Evolutionary conservation across 2,329 filamentous ascomycete species (phyloP).

Genomic region (Phialophora expanda): DNA sequence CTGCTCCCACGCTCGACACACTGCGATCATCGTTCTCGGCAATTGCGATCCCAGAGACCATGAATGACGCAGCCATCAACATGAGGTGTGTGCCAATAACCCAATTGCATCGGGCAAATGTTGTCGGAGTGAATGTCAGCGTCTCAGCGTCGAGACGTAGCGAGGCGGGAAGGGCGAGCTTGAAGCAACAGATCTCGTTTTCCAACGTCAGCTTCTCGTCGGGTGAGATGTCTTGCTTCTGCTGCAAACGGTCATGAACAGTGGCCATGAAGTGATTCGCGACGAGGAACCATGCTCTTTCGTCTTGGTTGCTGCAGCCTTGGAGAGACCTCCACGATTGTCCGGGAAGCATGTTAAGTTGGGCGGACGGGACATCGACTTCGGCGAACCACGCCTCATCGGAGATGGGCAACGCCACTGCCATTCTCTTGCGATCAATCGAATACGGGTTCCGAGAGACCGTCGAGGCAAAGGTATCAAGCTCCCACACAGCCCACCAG

Average conservation of each 20-base stretch:
- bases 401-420: conserved; percentile 29
- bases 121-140: conserved; percentile 23
- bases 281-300: conserved; percentile 34
- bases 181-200: conserved; percentile 34
- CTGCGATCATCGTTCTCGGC: conserved; percentile 29
- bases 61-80: conserved; percentile 32
- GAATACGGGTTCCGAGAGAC: conserved; percentile 31
- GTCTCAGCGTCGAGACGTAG: conserved; percentile 28
- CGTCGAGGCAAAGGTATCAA: conserved; percentile 33
- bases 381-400: conserved; percentile 34
- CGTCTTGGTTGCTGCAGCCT: conserved; percentile 27
- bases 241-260: conserved; percentile 30
- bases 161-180: conserved; percentile 29
- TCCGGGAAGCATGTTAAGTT: conserved; percentile 26
- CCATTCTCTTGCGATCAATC: conserved; percentile 34
- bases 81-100: conserved; percentile 35
- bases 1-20: conserved; percentile 20
- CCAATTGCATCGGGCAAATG: conserved; percentile 32
- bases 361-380: conserved; percentile 21
- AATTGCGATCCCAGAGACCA: conserved; percentile 26
- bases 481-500: conserved; percentile 35
- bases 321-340: conserved; percentile 32
- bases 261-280: conserved; percentile 31
- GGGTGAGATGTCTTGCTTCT: conserved; percentile 26
- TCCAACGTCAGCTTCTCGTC: conserved; percentile 34